phyloP scores from a whole-genome alignment of 331 rosid species.

The Cydonia oblonga region DNA sequence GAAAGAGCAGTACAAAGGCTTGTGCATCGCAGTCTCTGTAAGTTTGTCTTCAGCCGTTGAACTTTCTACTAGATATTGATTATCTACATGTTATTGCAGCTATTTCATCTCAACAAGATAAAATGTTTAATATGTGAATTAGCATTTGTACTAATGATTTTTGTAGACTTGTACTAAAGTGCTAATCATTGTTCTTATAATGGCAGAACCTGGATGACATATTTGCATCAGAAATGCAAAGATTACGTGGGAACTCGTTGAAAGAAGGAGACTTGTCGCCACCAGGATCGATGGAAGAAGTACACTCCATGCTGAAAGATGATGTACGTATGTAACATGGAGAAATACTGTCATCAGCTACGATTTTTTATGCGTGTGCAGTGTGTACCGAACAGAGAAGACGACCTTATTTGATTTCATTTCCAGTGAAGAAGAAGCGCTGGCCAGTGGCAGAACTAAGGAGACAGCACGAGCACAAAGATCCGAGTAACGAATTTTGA shows the following conservation, averaged over 20 bases:
- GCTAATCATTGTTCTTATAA: background rate
- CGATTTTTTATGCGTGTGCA: background rate
- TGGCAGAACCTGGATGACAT: slow-evolving; percentile 20
- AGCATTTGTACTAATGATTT: no score
- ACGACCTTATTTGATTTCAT: background rate
- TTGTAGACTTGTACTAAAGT: background rate
- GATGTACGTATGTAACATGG: background rate
- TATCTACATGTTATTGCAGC: background rate
- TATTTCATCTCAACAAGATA: background rate
- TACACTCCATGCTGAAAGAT: slow-evolving; percentile 17
- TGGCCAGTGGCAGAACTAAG: background rate
- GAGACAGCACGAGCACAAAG: background rate
- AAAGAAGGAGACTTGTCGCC: slow-evolving; percentile 10
- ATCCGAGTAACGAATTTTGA: no score
- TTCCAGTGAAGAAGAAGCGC: background rate
- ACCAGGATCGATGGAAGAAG: slow-evolving; percentile 15
- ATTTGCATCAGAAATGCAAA: slow-evolving; percentile 27
- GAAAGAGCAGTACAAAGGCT: slow-evolving; percentile 20
- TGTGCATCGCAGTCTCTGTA: slow-evolving; percentile 16
- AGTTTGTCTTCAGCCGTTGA: background rate
- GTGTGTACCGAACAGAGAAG: background rate
- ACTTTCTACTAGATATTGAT: background rate
- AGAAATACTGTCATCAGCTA: background rate
- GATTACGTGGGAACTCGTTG: slow-evolving; percentile 12
- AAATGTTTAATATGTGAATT: background rate